These are phyloP conservation scores for Rhododendron griersonianum DNA, from an alignment of 148 eudicot species.

Conservation along the genomic window DNA sequence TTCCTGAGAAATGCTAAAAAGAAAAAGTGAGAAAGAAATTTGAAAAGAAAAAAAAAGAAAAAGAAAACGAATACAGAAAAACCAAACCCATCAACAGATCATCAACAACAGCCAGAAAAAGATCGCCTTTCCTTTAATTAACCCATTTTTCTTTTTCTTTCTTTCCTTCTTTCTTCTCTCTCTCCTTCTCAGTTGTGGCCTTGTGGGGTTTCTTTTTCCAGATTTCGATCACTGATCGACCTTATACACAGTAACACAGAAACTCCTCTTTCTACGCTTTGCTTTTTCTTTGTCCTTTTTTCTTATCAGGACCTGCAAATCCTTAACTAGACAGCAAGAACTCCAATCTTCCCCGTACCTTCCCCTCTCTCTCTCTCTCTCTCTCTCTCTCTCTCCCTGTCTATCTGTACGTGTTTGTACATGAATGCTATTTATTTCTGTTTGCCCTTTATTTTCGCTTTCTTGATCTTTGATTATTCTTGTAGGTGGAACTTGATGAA, in stretches of 20 bases:
- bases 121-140: neutral
- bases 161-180: neutral
- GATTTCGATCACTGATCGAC: conserved; percentile 19
- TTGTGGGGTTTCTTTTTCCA: neutral
- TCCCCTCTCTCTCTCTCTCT: neutral
- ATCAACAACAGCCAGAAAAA: neutral
- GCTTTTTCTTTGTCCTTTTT: neutral
- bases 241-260: neutral
- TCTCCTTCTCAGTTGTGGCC: conserved; percentile 1
- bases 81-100: neutral
- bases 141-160: neutral
- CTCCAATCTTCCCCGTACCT: neutral
- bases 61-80: neutral
- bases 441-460: neutral
- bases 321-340: neutral
- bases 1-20: neutral
- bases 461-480: neutral
- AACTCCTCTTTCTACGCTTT: neutral
- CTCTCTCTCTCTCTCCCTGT: neutral
- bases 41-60: neutral
- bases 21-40: neutral
- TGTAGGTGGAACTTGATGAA: conserved; percentile 15
- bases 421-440: neutral
- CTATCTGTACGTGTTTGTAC: too few relatives aligned
- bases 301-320: neutral